Percentiles rank a stretch among this genome's conserved stretches.
Conservation (phyloP, 139 green algal species). For the Micractinium sp. region DNA sequence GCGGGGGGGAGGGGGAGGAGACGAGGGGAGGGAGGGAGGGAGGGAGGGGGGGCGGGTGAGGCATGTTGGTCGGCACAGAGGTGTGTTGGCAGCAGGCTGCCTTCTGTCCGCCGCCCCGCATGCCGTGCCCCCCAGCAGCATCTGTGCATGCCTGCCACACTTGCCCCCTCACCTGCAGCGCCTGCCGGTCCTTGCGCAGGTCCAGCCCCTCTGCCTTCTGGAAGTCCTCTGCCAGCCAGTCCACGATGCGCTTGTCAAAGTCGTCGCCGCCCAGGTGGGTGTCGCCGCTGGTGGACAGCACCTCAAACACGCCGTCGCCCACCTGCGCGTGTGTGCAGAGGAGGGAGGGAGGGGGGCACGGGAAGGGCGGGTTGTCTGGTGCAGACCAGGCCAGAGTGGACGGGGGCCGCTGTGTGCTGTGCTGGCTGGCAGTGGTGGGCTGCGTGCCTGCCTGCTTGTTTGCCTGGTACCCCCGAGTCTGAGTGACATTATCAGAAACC, state of each 20-base stretch:
- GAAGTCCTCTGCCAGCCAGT: conserved; percentile 97
- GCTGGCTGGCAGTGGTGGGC: too few species aligned
- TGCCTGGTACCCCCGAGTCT: too few species aligned
- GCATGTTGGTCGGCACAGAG: too few species aligned
- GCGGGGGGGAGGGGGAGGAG: neutral
- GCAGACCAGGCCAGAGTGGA: too few species aligned
- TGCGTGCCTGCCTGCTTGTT: too few species aligned
- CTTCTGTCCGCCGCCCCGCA: neutral
- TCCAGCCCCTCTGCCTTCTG: conserved; percentile 92
- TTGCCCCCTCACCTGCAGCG: conserved; percentile 47
- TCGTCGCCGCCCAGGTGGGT: conserved; percentile 99
- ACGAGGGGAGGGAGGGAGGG: neutral
- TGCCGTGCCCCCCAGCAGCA: neutral
- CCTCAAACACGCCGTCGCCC: conserved; percentile 98
- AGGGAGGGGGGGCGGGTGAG: neutral
- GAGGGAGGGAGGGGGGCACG: neutral
- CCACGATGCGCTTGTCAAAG: conserved; percentile 99
- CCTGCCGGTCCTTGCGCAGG: conserved; percentile 95
- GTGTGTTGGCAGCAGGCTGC: neutral
- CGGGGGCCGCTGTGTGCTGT: too few species aligned
- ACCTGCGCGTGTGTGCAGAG: conserved; percentile 60
- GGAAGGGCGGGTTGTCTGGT: too few species aligned
- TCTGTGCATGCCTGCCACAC: neutral
- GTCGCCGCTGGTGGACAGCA: conserved; percentile 97
- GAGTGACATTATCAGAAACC: too few species aligned